Evolutionary conservation across 208 protist genomes (phyloP).

Genomic region (Strigomonas culicis): DNA sequence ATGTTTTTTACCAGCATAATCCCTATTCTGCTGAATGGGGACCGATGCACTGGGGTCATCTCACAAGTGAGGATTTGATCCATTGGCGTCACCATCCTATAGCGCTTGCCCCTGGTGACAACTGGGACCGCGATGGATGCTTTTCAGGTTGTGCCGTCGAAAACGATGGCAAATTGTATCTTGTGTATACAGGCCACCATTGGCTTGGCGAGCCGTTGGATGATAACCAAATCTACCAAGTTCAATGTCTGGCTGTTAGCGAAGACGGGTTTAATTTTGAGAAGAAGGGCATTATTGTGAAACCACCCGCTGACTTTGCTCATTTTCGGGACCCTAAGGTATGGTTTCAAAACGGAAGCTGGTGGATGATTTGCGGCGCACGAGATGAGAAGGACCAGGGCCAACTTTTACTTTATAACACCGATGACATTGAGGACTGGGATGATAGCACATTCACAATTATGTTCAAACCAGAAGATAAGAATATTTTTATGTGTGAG

Average conservation of each 20-base stretch:
- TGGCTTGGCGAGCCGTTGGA: slow-evolving; percentile 40
- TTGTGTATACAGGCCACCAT: slow-evolving; percentile 67
- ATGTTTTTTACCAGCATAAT: slow-evolving; percentile 64
- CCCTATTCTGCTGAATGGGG: slow-evolving; percentile 39
- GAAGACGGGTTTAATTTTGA: slow-evolving; percentile 65
- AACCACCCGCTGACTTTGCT: slow-evolving; percentile 50
- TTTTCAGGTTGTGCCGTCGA: slow-evolving; percentile 40
- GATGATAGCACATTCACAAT: slow-evolving; percentile 59
- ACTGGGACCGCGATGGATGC: slow-evolving; percentile 60
- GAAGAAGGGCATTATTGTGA: slow-evolving; percentile 65
- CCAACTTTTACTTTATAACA: slow-evolving; percentile 61
- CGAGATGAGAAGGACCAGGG: slow-evolving; percentile 54
- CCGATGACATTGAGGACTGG: slow-evolving; percentile 64
- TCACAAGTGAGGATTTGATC: slow-evolving; percentile 54
- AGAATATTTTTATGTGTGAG: slow-evolving; percentile 60
- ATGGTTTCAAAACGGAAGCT: slow-evolving; percentile 45
- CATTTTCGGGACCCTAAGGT: slow-evolving; percentile 53
- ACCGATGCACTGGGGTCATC: slow-evolving; percentile 64
- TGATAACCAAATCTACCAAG: slow-evolving; percentile 48
- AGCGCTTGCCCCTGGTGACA: slow-evolving; percentile 49
- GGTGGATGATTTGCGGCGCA: slow-evolving; percentile 61
- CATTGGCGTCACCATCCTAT: slow-evolving; percentile 61
- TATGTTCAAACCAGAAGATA: slow-evolving; percentile 44
- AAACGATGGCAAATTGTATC: slow-evolving; percentile 52
- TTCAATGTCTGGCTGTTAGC: slow-evolving; percentile 65